These are phyloP conservation scores for Vitis hybrid DNA, from an alignment of 177 flowering plant genomes.

Conservation along the genomic window DNA sequence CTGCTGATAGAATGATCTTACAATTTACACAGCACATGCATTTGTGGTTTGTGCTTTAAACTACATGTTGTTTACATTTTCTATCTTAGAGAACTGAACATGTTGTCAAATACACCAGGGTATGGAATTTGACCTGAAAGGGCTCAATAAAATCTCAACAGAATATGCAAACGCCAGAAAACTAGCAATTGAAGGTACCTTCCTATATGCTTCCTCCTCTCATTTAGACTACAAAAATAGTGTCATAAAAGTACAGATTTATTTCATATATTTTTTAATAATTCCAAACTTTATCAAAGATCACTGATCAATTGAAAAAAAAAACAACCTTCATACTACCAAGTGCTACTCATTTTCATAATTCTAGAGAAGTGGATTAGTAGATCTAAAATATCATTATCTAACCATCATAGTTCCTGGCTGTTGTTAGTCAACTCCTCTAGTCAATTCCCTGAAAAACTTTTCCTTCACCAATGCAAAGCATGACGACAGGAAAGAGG, in stretches of 20 bases:
- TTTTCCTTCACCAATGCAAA: no score
- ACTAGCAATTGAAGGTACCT: constrained; percentile 60
- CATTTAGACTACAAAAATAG: neutral
- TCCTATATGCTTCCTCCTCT: neutral
- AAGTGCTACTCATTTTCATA: neutral
- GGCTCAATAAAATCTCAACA: constrained; percentile 51
- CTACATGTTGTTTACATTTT: neutral
- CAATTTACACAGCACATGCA: no score
- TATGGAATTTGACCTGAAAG: constrained; percentile 57
- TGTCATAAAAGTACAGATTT: neutral
- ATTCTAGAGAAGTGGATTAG: neutral
- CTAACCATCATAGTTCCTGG: neutral
- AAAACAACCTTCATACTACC: neutral
- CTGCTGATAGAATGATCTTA: no score
- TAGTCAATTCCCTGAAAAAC: neutral
- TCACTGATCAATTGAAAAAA: no score
- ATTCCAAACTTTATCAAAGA: neutral
- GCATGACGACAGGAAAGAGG: no score
- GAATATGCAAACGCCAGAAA: constrained; percentile 74
- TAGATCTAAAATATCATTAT: neutral
- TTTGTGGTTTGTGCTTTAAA: no score
- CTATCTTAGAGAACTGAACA: constrained; percentile 1
- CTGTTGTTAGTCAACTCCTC: neutral
- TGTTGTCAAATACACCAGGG: constrained; percentile 37
- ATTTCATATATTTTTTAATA: neutral